Conservation (phyloP, 2,329 filamentous ascomycete genomes). For the Fusarium staphyleae region DNA sequence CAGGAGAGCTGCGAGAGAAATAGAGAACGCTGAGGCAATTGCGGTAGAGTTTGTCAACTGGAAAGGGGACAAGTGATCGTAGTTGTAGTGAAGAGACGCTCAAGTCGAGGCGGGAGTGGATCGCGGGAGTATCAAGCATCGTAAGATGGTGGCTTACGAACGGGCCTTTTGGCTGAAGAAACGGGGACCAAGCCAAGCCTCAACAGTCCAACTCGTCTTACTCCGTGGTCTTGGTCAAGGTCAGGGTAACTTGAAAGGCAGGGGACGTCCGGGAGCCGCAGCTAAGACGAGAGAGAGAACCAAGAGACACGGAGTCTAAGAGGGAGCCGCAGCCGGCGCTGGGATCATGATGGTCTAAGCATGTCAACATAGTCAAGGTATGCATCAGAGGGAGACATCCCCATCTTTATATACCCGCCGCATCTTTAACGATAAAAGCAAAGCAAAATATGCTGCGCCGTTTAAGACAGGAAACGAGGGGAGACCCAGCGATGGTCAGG, state of each 20-base stretch:
- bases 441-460: constrained; percentile 18
- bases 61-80: constrained; percentile 1
- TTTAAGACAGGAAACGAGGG: constrained; percentile 3
- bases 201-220: too few species aligned
- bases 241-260: neutral
- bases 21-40: neutral
- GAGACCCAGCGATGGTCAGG: constrained; percentile 16
- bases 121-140: constrained; percentile 29
- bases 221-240: too few species aligned
- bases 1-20: neutral
- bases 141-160: constrained; percentile 32
- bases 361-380: constrained; percentile 8
- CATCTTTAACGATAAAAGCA: constrained; percentile 1
- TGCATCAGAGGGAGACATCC: neutral
- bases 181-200: neutral
- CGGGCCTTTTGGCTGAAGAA: constrained; percentile 16
- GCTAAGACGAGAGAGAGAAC: neutral
- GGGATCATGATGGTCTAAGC: constrained; percentile 21
- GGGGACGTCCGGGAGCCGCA: constrained; percentile 13
- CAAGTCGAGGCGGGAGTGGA: constrained; percentile 20
- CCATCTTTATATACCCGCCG: neutral
- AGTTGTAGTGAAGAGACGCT: constrained; percentile 12
- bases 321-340: constrained; percentile 2
- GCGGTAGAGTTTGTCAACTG: neutral
- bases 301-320: neutral